Base-by-base conservation (phyloP, 352 stramenopile species). In the Phytophthora tubulina region DNA sequence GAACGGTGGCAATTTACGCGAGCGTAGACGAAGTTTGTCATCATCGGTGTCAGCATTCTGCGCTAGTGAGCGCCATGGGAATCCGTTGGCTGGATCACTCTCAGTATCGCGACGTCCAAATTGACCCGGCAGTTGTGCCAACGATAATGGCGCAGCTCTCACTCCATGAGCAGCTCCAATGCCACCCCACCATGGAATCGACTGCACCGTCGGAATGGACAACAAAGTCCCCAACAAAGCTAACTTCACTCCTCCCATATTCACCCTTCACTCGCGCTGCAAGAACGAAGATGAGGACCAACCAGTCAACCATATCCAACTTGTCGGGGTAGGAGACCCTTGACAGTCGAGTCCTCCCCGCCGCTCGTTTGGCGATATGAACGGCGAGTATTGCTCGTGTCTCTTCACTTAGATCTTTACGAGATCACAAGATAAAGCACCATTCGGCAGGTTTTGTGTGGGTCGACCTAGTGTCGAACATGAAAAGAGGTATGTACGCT, bases 101-200 rank as follows among this genome's bases (percentile, higher is more conserved):
- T 66, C 63, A 3, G 59, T 50, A 44, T 63, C 50, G 13, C 50
- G 63, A 35, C 50, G 63, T 59, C 35, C 48, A 14, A 67, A 74
- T 17, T 73, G 58, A 5, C 31, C 39, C 27, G 67, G 27, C 27
- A 75, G 14, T 30, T 76, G 54, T 31, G 57, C 32, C 32, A 75
- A 35, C 32, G 62, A 49, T 27, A 72, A 4, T 3, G 63, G 68
- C 38, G 13, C 17, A 21, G 68, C 42, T 50, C 27, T 58, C 3
- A 45, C 62, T 36, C 68, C 68, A n/a, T 75, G 68, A 11, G 56
- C 30, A 46, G 68, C 63, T 63, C 68, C 68, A 13, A 75, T 72
- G 49, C 64, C 62, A 5, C 50, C 33, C 63, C 68, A 75, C 68
- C 68, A 63, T 13, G 68, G 68, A 31, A 72, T 30, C 8, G 68